Percentiles rank a stretch among this genome's conserved stretches.
Evolutionary conservation across 2,329 filamentous ascomycete species (phyloP).

Genomic region (Fusarium pininemorale): DNA sequence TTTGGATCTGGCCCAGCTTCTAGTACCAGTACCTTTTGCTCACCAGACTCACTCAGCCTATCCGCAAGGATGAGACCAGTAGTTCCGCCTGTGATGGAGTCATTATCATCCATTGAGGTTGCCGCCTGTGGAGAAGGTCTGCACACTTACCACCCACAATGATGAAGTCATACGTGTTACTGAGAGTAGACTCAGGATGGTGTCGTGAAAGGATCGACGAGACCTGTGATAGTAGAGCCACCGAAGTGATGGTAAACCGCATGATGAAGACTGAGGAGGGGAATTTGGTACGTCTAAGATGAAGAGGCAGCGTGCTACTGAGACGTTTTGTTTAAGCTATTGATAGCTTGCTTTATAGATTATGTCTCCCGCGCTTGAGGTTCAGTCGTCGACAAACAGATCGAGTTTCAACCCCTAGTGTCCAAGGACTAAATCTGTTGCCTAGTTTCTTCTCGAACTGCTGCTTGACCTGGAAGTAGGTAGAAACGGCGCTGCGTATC

Average conservation of each 20-base stretch:
- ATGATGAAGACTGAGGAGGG: not conserved
- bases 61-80: slow-evolving; percentile 12
- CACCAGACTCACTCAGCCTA: slow-evolving; percentile 13
- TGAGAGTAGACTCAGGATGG: not conserved
- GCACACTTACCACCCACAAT: not conserved
- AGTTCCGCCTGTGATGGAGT: not conserved
- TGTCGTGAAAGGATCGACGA: not conserved
- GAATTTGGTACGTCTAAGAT: too few relatives aligned
- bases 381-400: too few relatives aligned
- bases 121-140: fast-evolving
- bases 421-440: too few relatives aligned
- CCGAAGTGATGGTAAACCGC: not conserved
- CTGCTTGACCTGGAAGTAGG: not conserved
- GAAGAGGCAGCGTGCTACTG: not conserved
- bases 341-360: not conserved
- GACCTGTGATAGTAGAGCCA: not conserved
- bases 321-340: not conserved
- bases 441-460: too few relatives aligned
- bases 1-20: slow-evolving; percentile 15
- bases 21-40: not conserved
- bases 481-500: not conserved
- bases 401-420: too few relatives aligned
- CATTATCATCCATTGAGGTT: not conserved
- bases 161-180: slow-evolving; percentile 1
- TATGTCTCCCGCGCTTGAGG: too few relatives aligned